Conservation (phyloP, 2,329 filamentous ascomycete genomes). For the Pleoardoris graminearum region DNA sequence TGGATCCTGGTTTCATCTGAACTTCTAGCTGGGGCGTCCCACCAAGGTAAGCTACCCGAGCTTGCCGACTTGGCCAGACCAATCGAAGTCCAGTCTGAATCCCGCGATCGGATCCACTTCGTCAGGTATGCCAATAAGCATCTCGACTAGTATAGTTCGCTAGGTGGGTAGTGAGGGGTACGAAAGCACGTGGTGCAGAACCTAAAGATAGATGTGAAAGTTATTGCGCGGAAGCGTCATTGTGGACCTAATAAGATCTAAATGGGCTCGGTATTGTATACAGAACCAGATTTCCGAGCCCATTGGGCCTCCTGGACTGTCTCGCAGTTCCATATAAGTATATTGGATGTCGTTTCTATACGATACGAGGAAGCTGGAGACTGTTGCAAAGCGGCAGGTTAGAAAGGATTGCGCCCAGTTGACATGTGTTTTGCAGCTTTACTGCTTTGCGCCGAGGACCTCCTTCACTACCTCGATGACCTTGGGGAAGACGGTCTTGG, state of each 20-base stretch:
- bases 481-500: slow-evolving; percentile 71
- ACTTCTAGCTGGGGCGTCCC: not conserved
- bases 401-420: too few relatives aligned
- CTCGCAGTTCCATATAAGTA: too few relatives aligned
- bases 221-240: too few relatives aligned
- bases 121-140: slow-evolving; percentile 4
- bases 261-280: too few relatives aligned
- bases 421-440: too few relatives aligned
- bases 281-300: too few relatives aligned
- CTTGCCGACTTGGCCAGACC: slow-evolving; percentile 7
- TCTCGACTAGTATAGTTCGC: not conserved
- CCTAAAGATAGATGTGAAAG: not conserved
- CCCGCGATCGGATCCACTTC: not conserved
- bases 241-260: too few relatives aligned
- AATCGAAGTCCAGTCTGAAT: not conserved
- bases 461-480: slow-evolving; percentile 83
- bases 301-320: too few relatives aligned
- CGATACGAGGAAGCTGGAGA: too few relatives aligned
- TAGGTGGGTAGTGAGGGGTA: not conserved
- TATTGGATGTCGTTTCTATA: too few relatives aligned
- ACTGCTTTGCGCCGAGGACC: slow-evolving; percentile 60
- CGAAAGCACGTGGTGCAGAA: not conserved
- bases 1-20: not conserved
- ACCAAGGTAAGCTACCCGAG: slow-evolving; percentile 2
- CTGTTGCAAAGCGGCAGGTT: too few relatives aligned